phyloP scores from a whole-genome alignment of 345 rosid species.

The Rhodomyrtus tomentosa region DNA sequence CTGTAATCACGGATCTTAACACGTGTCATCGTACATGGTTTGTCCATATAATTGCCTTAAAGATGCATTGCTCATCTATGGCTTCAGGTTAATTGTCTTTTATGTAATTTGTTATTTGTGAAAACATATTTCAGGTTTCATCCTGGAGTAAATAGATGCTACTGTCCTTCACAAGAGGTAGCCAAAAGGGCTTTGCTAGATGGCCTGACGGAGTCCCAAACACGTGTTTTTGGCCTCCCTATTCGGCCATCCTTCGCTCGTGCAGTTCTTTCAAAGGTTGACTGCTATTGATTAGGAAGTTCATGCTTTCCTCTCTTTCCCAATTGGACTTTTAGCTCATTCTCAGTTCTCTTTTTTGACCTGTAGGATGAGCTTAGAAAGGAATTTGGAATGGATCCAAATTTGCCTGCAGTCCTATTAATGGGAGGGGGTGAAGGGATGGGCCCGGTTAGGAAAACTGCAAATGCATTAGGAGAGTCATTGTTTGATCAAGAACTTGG shows the following conservation, averaged over 20 bases:
- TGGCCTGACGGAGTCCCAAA: slow-evolving; percentile 76
- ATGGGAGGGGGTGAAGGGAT: slow-evolving; percentile 99
- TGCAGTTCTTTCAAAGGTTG: slow-evolving; percentile 70
- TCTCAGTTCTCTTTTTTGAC: neutral
- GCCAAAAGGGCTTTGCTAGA: slow-evolving; percentile 69
- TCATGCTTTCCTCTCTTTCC: neutral
- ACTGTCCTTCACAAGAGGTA: slow-evolving; percentile 89
- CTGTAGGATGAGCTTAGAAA: slow-evolving; percentile 55
- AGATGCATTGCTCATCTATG: neutral
- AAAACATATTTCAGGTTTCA: slow-evolving; percentile 63
- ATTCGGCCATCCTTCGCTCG: slow-evolving; percentile 91
- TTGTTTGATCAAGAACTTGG: slow-evolving; percentile 37
- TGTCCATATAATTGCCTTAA: neutral
- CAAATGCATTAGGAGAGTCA: slow-evolving; percentile 55
- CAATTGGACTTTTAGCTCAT: neutral
- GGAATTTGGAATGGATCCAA: slow-evolving; percentile 72
- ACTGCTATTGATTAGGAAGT: neutral
- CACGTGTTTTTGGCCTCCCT: slow-evolving; percentile 77
- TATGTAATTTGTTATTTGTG: neutral
- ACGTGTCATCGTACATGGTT: slow-evolving; percentile 93
- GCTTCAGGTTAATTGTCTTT: neutral
- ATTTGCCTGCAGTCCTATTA: slow-evolving; percentile 78
- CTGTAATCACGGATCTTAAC: slow-evolving; percentile 90
- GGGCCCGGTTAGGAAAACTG: slow-evolving; percentile 98
- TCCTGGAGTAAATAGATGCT: slow-evolving; percentile 83